These are phyloP conservation scores for Schizonepeta tenuifolia DNA, from an alignment of 257 asterid species.

Conservation along the genomic window DNA sequence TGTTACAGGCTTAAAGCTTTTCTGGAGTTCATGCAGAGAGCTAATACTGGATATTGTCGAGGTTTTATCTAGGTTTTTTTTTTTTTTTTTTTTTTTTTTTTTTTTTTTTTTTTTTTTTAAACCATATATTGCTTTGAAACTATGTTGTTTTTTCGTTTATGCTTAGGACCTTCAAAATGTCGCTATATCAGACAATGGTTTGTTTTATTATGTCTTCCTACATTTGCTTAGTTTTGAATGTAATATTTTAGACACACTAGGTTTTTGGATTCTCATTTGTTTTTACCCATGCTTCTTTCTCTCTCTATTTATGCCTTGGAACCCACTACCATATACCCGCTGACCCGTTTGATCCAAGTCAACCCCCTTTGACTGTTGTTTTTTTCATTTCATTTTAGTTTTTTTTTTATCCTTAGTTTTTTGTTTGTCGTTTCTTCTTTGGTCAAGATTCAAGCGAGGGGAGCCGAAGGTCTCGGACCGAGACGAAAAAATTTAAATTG, in stretches of 20 bases:
- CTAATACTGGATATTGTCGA: slow-evolving; percentile 32
- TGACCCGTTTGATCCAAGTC: too few species aligned
- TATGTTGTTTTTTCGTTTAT: slow-evolving; percentile 18
- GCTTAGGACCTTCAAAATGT: slow-evolving; percentile 45
- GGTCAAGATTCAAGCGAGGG: too few species aligned
- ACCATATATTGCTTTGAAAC: slow-evolving; percentile 29
- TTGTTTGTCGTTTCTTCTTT: too few species aligned
- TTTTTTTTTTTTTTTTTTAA: slow-evolving; percentile 22
- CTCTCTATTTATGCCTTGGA: too few species aligned
- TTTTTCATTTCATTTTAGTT: too few species aligned
- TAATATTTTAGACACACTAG: slow-evolving; percentile 29
- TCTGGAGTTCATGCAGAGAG: slow-evolving; percentile 37
- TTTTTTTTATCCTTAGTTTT: too few species aligned
- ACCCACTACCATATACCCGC: too few species aligned
- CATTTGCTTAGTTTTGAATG: slow-evolving; percentile 40
- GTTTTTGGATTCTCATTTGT: slow-evolving; percentile 24
- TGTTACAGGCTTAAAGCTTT: slow-evolving; percentile 41
- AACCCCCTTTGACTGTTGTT: too few species aligned
- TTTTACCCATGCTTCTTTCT: not conserved
- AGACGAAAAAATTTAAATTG: too few species aligned
- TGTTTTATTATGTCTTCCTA: slow-evolving; percentile 35
- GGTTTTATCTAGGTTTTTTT: slow-evolving; percentile 34
- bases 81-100: slow-evolving; percentile 7
- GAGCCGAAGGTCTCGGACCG: too few species aligned
- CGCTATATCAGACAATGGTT: slow-evolving; percentile 36